Conservation (phyloP, 768 basidiomycete species). For the Lactifluus piperatus region DNA sequence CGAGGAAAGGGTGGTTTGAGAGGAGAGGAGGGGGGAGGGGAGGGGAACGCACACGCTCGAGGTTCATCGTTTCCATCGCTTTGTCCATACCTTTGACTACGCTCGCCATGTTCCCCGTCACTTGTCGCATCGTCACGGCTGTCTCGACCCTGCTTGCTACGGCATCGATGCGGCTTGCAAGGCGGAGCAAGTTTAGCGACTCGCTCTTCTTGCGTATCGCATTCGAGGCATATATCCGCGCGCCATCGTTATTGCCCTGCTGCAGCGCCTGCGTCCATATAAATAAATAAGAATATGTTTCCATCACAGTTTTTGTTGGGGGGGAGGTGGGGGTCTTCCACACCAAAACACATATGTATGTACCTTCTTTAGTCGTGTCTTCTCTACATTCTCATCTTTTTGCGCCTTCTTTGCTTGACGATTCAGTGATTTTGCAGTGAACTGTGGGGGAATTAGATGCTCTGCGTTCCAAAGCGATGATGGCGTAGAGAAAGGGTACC, state of each 20-base stretch:
- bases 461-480: neutral
- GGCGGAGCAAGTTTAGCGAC: slow-evolving; percentile 78
- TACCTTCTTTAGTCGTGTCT: slow-evolving; percentile 89
- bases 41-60: slow-evolving; percentile 66
- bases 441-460: slow-evolving; percentile 41
- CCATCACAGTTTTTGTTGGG: no score
- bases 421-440: slow-evolving; percentile 93
- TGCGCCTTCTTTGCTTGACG: slow-evolving; percentile 96
- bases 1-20: neutral
- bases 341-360: slow-evolving; percentile 9
- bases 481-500: slow-evolving; percentile 34
- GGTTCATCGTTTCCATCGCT: slow-evolving; percentile 99
- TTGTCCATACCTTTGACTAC: slow-evolving; percentile 98
- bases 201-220: slow-evolving; percentile 98
- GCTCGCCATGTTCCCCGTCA: slow-evolving; percentile 93
- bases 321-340: no score
- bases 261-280: slow-evolving; percentile 66
- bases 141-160: slow-evolving; percentile 97
- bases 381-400: slow-evolving; percentile 90
- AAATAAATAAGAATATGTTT: neutral
- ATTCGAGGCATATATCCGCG: slow-evolving; percentile 95
- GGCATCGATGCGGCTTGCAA: slow-evolving; percentile 91
- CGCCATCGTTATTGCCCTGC: slow-evolving; percentile 95
- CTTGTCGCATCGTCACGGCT: slow-evolving; percentile 94
- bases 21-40: neutral